phyloP scores from a whole-genome alignment of 1,284 basidiomycete species.

The Pseudozyma sp. region DNA sequence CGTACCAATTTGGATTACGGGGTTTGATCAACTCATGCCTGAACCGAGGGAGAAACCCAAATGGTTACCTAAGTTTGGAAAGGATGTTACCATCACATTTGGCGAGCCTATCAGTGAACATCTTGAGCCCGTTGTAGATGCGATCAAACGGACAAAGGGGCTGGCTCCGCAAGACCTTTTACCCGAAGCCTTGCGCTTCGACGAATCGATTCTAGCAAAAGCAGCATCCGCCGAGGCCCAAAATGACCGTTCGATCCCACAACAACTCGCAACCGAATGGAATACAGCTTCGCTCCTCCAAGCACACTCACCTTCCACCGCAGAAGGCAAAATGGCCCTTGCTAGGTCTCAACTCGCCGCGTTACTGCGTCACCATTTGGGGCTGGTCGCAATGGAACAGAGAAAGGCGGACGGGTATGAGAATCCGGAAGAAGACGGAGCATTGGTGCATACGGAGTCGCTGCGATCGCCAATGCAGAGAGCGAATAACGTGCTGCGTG shows the following conservation, averaged over 20 bases:
- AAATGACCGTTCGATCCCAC: constrained; percentile 18
- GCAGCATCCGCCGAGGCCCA: background rate
- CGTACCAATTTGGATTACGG: constrained; percentile 93
- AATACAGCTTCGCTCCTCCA: constrained; percentile 22
- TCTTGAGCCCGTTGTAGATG: constrained; percentile 30
- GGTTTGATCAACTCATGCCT: constrained; percentile 69
- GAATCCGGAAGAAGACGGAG: constrained; percentile 23
- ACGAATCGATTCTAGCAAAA: background rate
- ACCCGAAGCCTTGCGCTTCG: constrained; percentile 16
- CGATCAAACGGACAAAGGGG: constrained; percentile 10
- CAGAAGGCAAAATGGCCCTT: constrained; percentile 2
- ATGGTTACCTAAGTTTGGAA: constrained; percentile 57
- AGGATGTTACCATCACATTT: constrained; percentile 58
- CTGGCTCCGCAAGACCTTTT: constrained; percentile 29
- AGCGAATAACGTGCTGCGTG: constrained; percentile 26
- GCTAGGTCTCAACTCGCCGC: constrained; percentile 42
- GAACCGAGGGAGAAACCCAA: constrained; percentile 59
- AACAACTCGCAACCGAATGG: constrained; percentile 30
- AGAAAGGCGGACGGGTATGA: constrained; percentile 15
- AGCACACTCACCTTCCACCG: background rate
- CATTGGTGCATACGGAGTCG: constrained; percentile 30
- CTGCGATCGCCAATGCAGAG: constrained; percentile 18
- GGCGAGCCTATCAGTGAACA: constrained; percentile 52
- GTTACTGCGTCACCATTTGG: constrained; percentile 29
- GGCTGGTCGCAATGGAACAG: constrained; percentile 24